Conservation (phyloP, 352 stramenopile genomes). For the Pythium aphanidermatum region DNA sequence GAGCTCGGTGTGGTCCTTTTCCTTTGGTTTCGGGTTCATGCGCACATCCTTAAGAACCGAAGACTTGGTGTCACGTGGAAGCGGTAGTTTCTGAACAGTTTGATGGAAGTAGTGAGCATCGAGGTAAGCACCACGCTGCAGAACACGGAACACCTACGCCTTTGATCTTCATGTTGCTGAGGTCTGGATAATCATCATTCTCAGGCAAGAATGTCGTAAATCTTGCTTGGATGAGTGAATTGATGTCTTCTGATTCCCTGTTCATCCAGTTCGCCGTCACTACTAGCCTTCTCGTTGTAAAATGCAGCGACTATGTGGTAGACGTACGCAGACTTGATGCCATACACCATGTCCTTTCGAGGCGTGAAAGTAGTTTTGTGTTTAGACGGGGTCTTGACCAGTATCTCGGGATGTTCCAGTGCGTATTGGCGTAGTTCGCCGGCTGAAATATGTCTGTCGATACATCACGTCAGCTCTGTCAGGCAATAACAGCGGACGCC, state of each 20-base stretch:
- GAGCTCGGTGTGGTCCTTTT: constrained; percentile 30
- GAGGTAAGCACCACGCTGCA: too few relatives aligned
- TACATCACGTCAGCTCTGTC: too few relatives aligned
- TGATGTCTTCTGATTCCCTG: constrained; percentile 72
- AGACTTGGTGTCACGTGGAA: constrained; percentile 66
- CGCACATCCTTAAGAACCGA: constrained; percentile 65
- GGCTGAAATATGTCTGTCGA: constrained; percentile 39
- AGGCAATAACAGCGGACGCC: too few relatives aligned
- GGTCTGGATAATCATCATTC: constrained; percentile 63
- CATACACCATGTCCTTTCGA: constrained; percentile 51
- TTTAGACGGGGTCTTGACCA: constrained; percentile 54
- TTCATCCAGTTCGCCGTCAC: not conserved
- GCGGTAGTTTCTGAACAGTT: constrained; percentile 50
- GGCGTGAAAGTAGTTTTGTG: constrained; percentile 48
- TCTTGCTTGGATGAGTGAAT: constrained; percentile 55
- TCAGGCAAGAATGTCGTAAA: constrained; percentile 64
- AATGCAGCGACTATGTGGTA: not conserved
- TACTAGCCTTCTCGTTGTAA: not conserved
- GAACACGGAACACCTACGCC: constrained; percentile 61
- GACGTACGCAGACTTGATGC: constrained; percentile 72
- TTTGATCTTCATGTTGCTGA: constrained; percentile 79
- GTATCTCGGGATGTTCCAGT: constrained; percentile 65
- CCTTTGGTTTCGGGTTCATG: constrained; percentile 24
- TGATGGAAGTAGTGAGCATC: not conserved
- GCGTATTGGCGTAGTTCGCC: constrained; percentile 54